Evolutionary conservation across 257 asterid species (phyloP).

Genomic region (Solanum pimpinellifolium): DNA sequence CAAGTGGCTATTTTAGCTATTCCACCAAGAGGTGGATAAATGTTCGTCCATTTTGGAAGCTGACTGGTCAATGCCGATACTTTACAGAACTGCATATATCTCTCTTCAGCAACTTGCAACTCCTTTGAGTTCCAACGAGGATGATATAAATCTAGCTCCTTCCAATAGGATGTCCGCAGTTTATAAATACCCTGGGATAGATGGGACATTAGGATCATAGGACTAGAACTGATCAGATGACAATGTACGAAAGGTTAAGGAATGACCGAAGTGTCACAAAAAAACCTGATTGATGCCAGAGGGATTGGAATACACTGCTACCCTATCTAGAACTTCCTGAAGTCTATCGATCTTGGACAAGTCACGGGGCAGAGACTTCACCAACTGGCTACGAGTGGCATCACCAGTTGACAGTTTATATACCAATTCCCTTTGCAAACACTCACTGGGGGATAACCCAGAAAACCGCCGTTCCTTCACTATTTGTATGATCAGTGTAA

Average conservation of each 20-base stretch:
- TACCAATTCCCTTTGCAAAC: conserved; percentile 71
- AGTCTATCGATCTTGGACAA: conserved; percentile 66
- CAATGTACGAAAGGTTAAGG: not conserved
- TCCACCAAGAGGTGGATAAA: conserved; percentile 72
- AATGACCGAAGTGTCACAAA: not conserved
- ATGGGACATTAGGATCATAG: conserved; percentile 3
- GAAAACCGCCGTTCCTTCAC: conserved; percentile 88
- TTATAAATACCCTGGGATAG: conserved; percentile 76
- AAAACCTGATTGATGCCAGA: conserved; percentile 94
- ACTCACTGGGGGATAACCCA: conserved; percentile 72
- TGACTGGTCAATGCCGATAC: conserved; percentile 69
- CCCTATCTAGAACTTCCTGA: conserved; percentile 65
- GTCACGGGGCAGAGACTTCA: conserved; percentile 85
- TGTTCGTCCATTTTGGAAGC: conserved; percentile 82
- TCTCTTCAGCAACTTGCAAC: conserved; percentile 85
- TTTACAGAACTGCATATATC: conserved; percentile 78
- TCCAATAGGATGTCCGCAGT: conserved; percentile 61
- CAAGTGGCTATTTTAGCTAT: conserved; percentile 86
- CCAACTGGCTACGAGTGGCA: conserved; percentile 89
- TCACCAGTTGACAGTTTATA: conserved; percentile 79
- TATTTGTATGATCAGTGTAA: conserved; percentile 73
- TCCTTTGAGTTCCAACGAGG: conserved; percentile 95
- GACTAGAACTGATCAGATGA: not conserved
- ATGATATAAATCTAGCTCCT: conserved; percentile 89
- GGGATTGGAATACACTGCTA: conserved; percentile 88